Conservation (phyloP, 2,329 filamentous ascomycete species). For the Alternaria sp. region DNA sequence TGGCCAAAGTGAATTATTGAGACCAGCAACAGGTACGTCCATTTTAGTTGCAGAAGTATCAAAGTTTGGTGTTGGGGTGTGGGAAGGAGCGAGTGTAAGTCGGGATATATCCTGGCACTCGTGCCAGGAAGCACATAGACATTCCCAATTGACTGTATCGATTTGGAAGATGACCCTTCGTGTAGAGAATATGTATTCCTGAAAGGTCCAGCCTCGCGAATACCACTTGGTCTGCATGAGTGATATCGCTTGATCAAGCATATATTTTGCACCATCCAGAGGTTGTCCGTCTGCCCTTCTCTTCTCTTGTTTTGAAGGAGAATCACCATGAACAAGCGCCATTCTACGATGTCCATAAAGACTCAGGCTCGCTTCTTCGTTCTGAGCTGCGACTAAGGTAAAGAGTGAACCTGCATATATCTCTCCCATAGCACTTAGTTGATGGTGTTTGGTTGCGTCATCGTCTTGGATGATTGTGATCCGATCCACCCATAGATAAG, state of each 20-base stretch:
- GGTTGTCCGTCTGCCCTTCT: neutral
- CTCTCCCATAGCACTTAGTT: constrained; percentile 20
- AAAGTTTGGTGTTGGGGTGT: neutral
- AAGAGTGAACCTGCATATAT: constrained; percentile 23
- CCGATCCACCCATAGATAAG: constrained; percentile 17
- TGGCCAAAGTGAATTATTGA: neutral
- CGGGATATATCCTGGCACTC: constrained; percentile 10
- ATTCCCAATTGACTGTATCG: constrained; percentile 26
- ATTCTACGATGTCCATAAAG: constrained; percentile 7
- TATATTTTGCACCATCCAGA: neutral
- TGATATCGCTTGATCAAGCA: constrained; percentile 3
- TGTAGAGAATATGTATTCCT: constrained; percentile 24
- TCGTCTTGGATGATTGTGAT: constrained; percentile 22
- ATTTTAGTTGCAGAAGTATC: neutral
- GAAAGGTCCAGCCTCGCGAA: constrained; percentile 28
- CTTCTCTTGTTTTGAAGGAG: neutral
- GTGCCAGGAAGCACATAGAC: constrained; percentile 17
- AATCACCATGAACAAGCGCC: neutral
- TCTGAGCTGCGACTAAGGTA: constrained; percentile 23
- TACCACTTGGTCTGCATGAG: constrained; percentile 22
- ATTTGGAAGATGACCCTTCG: constrained; percentile 23
- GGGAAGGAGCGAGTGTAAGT: neutral
- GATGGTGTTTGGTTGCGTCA: constrained; percentile 7
- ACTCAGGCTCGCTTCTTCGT: constrained; percentile 10
- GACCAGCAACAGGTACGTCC: neutral